Evolutionary conservation across 768 basidiomycete genomes (phyloP), one percentile per base, ranked within the genome.

Genomic region (Fomitopsis serialis): DNA sequence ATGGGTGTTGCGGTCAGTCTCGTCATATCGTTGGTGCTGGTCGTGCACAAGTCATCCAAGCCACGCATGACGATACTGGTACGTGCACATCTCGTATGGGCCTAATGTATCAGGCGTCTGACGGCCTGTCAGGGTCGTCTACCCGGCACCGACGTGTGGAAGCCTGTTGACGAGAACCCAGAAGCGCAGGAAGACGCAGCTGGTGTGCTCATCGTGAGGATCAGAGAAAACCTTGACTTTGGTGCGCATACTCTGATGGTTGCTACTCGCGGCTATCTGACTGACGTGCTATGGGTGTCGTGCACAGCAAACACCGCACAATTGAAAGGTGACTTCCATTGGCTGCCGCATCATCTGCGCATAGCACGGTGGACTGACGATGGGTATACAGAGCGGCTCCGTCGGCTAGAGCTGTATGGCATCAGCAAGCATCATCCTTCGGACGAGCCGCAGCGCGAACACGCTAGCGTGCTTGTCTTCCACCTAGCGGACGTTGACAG

Each of bases 401-500:
- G 89, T 27, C 74, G 93, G 58, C 76, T 99, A 48, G 96, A 99
- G 61, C 67, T 96, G 43, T 99, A 98, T 61, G 96, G 96, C 1
- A 69, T 80, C 9, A 74, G 81, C 44, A 82, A 75, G 58, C 82
- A 77, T 21, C 97, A 98, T 71, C 97, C 97, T 0, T 92, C 91
- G 1, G 96, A 98, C 57, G 84, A 79, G 53, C 95, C 90, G 0
- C 76, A 82, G 13, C 76, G 93, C 57, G 80, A 84, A 50, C 78
- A 86, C 53, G 85, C 93, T 4, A 80, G 77, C 12, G 83, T 84
- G 2, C 69, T 98, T 22, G 91, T 97, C 21, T 94, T 99, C 69
- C 95, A 98, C 61, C 78, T 98, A 77, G 86, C 87, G 12, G 96
- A 98, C 70, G 88, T 97, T 3, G 91, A 94, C 53, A 80, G 76